A percentile compares a stretch with the other conserved stretches of the same genome.
Evolutionary conservation across 192 early-diverging fungal species (phyloP).

Genomic region (Backusella westeae): DNA sequence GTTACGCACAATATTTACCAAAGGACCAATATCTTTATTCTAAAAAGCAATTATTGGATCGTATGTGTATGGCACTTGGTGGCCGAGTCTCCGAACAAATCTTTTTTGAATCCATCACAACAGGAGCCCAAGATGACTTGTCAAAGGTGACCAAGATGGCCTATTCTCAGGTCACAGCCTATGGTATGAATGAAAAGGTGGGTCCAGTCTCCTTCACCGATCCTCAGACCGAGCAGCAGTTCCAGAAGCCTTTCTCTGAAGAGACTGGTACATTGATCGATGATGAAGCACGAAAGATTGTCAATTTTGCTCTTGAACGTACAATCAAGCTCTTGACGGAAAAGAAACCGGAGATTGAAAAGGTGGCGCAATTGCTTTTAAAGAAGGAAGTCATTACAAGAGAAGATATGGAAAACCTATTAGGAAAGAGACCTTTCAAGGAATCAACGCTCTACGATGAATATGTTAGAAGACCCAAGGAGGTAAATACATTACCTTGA

Average conservation of each 20-base stretch:
- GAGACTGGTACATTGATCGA: slow-evolving; percentile 94
- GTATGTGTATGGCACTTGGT: slow-evolving; percentile 87
- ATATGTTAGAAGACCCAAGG: slow-evolving; percentile 41
- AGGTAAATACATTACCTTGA: neutral
- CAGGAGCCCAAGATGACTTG: slow-evolving; percentile 95
- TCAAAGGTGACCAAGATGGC: slow-evolving; percentile 97
- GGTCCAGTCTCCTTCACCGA: slow-evolving; percentile 85
- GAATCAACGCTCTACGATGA: slow-evolving; percentile 71
- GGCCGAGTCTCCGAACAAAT: slow-evolving; percentile 87
- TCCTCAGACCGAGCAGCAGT: slow-evolving; percentile 68
- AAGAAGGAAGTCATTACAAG: slow-evolving; percentile 96
- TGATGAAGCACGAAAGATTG: slow-evolving; percentile 85
- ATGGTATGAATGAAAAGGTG: slow-evolving; percentile 90
- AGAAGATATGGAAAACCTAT: slow-evolving; percentile 89
- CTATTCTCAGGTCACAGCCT: slow-evolving; percentile 90
- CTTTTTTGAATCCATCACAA: slow-evolving; percentile 93
- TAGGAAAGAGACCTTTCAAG: slow-evolving; percentile 81
- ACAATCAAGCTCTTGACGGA: slow-evolving; percentile 83
- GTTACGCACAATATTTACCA: slow-evolving; percentile 98
- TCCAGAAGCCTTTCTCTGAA: slow-evolving; percentile 97
- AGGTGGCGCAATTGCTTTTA: slow-evolving; percentile 87
- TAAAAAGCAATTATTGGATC: slow-evolving; percentile 85
- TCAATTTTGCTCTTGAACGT: slow-evolving; percentile 76
- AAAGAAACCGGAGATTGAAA: slow-evolving; percentile 83
- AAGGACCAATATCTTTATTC: slow-evolving; percentile 97